Evolutionary conservation across 129 eudicot genomes (phyloP), one percentile per base, ranked within the genome.

Genomic region (Escallonia herrerae): DNA sequence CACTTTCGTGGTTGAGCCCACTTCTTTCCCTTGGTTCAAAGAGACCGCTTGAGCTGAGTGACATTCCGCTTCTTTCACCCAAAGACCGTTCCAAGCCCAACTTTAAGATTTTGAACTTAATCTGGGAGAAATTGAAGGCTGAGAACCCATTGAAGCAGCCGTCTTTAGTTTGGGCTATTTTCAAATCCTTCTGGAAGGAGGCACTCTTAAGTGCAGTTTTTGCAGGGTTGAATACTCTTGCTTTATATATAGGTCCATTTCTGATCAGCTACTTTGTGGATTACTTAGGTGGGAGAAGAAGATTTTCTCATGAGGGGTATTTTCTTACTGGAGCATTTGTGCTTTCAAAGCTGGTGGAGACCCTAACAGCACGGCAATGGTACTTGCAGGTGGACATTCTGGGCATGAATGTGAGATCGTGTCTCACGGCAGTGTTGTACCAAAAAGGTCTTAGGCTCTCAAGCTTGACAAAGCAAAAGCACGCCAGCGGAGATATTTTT

Each of bases 351-450:
- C 55, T 93, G 69, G 76, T 88, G 4, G 98, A 88, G 85, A 88
- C 95, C 8, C 47, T 93, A 40, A 74, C 95, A 33, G 76, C 95
- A 46, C 83, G 96, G 8, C 98, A 93, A 45, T 93, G 98, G 98
- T 93, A 93, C 62, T 73, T 93, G 54, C 91, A 96, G 37, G 96
- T 88, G n/a, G 96, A 86, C 80, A 88, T 93, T 51, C 56, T 93
- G 59, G 99, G 96, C 40, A 89, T 93, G 96, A 91, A 89, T 65
- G 93, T 86, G 42, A 69, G 96, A 56, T 93, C 98, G 44, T 89
- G 95, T 55, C 84, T 93, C 42, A 88, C 96, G 1, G 95, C 96
- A 53, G 83, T 88, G 89, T 96, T 88, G n/a, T 93, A 88, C 68
- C 60, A 86, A 49, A 93, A 93, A 63, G 95, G 95, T 37, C 87